phyloP scores from a whole-genome alignment of 1,284 basidiomycete species.

The Puccinia horiana region DNA sequence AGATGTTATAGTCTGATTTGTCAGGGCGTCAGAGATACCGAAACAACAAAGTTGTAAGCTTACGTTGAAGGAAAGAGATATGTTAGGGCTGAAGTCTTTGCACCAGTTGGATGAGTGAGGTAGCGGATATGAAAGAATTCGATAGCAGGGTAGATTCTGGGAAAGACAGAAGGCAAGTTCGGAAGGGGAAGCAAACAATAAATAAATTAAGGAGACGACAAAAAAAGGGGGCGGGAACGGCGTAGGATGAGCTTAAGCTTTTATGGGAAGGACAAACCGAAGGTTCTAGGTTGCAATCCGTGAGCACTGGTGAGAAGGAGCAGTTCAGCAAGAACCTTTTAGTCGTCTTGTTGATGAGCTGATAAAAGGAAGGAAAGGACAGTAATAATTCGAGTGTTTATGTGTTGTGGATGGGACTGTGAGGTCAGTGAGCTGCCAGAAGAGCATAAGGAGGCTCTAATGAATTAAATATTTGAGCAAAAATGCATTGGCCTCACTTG shows the following conservation, averaged over 20 bases:
- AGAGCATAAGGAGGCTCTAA: not conserved
- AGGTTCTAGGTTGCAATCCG: not conserved
- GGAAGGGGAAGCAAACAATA: not conserved
- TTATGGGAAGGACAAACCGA: too few species aligned
- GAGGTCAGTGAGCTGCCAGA: not conserved
- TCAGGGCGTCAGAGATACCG: not conserved
- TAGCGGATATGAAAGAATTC: not conserved
- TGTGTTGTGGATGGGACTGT: not conserved
- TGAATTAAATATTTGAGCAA: not conserved
- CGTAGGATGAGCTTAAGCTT: constrained; percentile 1
- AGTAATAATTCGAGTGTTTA: too few species aligned
- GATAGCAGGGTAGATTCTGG: not conserved
- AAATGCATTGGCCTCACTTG: not conserved
- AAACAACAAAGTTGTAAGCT: not conserved
- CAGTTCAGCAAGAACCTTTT: too few species aligned
- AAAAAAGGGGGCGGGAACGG: not conserved
- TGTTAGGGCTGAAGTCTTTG: not conserved
- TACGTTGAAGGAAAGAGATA: not conserved
- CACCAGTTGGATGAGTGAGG: not conserved
- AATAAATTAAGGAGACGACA: not conserved
- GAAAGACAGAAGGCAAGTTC: not conserved
- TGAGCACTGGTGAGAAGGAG: too few species aligned
- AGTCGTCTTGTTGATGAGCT: too few species aligned
- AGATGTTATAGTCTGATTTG: not conserved
- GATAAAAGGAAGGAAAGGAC: too few species aligned